phyloP scores from a whole-genome alignment of 2,329 filamentous ascomycete genomes.

The Cordyceps tenuipes region DNA sequence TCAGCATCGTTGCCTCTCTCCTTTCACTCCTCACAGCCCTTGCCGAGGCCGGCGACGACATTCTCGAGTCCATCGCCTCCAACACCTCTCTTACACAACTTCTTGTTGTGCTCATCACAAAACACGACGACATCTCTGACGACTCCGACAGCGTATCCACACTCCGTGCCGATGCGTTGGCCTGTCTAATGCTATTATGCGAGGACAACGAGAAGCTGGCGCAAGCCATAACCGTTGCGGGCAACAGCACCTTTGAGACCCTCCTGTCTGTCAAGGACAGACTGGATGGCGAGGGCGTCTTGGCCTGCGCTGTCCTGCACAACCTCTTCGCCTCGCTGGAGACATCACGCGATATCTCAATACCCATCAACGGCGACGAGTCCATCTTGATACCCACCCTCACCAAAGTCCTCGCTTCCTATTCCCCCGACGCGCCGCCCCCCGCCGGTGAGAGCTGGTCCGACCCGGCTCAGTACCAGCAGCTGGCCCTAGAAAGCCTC shows the following conservation, averaged over 20 bases:
- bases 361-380: constrained; percentile 24
- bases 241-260: constrained; percentile 27
- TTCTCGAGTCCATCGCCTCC: constrained; percentile 44
- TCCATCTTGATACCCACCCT: constrained; percentile 29
- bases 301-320: constrained; percentile 54
- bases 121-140: constrained; percentile 30
- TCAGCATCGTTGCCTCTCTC: constrained; percentile 47
- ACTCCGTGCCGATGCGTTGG: constrained; percentile 40
- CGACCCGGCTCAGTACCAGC: constrained; percentile 37
- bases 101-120: constrained; percentile 43
- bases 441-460: constrained; percentile 29
- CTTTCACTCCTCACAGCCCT: constrained; percentile 45
- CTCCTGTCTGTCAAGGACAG: constrained; percentile 41
- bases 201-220: constrained; percentile 51
- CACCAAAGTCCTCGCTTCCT: constrained; percentile 23
- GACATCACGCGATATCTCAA: constrained; percentile 16
- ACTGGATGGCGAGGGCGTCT: constrained; percentile 40
- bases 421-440: constrained; percentile 19
- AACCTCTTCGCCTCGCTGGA: constrained; percentile 46
- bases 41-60: constrained; percentile 52
- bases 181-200: constrained; percentile 48
- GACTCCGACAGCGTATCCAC: constrained; percentile 33
- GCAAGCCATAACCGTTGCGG: constrained; percentile 41
- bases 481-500: constrained; percentile 52
- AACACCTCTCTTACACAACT: constrained; percentile 43